These are phyloP conservation scores for Lasiodiplodia theobromae DNA, from an alignment of 2,329 filamentous ascomycete species.

Conservation along the genomic window DNA sequence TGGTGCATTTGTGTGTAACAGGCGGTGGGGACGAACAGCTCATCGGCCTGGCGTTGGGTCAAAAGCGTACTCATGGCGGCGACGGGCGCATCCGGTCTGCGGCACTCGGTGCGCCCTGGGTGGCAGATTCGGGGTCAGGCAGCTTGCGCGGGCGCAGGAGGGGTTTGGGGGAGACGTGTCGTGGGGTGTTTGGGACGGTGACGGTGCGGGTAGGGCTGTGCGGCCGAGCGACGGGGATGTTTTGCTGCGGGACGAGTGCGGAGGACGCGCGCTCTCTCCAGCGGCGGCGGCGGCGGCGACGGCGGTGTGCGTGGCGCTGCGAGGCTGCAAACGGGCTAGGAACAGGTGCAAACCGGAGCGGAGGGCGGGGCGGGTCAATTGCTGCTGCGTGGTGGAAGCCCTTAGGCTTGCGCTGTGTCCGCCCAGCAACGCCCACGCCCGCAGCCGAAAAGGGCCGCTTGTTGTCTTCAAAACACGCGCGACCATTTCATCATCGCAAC, in stretches of 20 bases:
- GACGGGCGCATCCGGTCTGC: constrained; percentile 31
- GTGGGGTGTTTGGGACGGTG: constrained; percentile 25
- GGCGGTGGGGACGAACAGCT: constrained; percentile 67
- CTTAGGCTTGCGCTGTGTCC: constrained; percentile 11
- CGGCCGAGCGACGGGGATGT: constrained; percentile 22
- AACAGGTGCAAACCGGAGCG: not conserved
- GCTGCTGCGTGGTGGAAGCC: constrained; percentile 20
- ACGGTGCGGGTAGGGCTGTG: constrained; percentile 29
- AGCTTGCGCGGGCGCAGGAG: constrained; percentile 23
- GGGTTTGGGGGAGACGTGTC: constrained; percentile 20
- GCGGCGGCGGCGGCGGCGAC: not conserved
- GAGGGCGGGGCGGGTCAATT: constrained; percentile 13
- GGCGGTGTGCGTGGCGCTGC: constrained; percentile 7
- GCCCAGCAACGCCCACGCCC: constrained; percentile 27
- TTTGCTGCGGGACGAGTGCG: constrained; percentile 23
- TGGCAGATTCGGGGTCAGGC: constrained; percentile 13
- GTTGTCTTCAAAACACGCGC: constrained; percentile 30
- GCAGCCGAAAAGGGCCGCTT: constrained; percentile 27
- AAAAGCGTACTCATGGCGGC: constrained; percentile 75
- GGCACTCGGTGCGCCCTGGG: constrained; percentile 29
- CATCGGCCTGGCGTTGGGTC: constrained; percentile 82
- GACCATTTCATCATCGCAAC: constrained; percentile 21
- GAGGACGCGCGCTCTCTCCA: constrained; percentile 4
- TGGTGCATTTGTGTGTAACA: constrained; percentile 28
- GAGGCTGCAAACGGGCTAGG: not conserved